Percentiles rank a stretch among this genome's conserved stretches.
phyloP scores from a whole-genome alignment of 192 early-diverging fungal genomes.

The Entomortierella beljakovae region DNA sequence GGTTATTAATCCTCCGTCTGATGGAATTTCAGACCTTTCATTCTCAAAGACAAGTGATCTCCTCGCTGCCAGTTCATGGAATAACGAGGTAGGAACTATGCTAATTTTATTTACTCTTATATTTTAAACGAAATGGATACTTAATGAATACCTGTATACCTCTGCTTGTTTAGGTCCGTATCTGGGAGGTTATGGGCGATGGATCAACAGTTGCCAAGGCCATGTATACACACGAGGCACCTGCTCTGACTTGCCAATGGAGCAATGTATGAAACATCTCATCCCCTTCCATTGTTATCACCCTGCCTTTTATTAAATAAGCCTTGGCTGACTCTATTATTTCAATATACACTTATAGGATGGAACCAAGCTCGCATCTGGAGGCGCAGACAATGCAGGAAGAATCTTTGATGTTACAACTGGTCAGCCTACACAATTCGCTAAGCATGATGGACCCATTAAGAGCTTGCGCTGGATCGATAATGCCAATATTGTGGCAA shows the following conservation, averaged over 20 bases:
- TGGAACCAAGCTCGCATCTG: conserved; percentile 90
- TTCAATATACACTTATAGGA: conserved; percentile 67
- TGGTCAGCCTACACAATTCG: conserved; percentile 86
- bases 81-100: conserved; percentile 69
- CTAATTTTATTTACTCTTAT: background rate
- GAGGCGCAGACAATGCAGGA: conserved; percentile 91
- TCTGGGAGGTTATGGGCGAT: conserved; percentile 90
- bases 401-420: conserved; percentile 87
- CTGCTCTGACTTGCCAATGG: conserved; percentile 87
- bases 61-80: conserved; percentile 92
- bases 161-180: conserved; percentile 77
- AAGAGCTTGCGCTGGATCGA: conserved; percentile 84
- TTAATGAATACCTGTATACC: background rate
- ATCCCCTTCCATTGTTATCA: background rate
- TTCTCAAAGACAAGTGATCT: conserved; percentile 88
- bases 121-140: no score
- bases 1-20: conserved; percentile 75
- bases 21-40: conserved; percentile 80
- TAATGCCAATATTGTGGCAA: conserved; percentile 77
- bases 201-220: conserved; percentile 87
- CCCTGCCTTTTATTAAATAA: background rate
- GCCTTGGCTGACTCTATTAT: background rate
- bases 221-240: conserved; percentile 84
- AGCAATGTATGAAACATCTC: conserved; percentile 66
- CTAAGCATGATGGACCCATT: conserved; percentile 92